Percentiles rank a stretch among this genome's conserved stretches.
These are phyloP conservation scores for Canavalia gladiata DNA, from an alignment of 306 rosid species.

Conservation along the genomic window DNA sequence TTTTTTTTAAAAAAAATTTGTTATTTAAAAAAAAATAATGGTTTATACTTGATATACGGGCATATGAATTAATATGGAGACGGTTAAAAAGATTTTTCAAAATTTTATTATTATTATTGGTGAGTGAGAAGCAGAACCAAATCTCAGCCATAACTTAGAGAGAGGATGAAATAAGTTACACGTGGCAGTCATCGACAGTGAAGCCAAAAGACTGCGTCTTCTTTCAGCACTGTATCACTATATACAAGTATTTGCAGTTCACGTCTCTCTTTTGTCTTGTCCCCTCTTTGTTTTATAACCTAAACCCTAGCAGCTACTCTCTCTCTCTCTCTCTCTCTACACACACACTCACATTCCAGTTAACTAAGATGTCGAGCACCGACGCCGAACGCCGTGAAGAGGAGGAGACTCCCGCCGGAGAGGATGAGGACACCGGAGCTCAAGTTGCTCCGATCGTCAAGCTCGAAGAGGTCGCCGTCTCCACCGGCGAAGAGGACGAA, in stretches of 20 bases:
- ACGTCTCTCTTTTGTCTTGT: background rate
- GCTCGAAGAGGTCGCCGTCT: constrained; percentile 78
- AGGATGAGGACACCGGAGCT: constrained; percentile 97
- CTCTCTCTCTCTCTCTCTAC: background rate
- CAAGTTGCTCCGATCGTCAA: constrained; percentile 88
- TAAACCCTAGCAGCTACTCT: constrained; percentile 40
- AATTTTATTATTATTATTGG: too few relatives aligned
- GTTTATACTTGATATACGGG: too few relatives aligned
- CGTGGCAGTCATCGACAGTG: background rate
- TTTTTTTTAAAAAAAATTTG: too few relatives aligned
- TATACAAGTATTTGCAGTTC: background rate
- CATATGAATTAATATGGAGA: too few relatives aligned
- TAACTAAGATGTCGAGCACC: constrained; percentile 62
- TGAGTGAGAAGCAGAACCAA: too few relatives aligned
- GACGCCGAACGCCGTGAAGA: constrained; percentile 80
- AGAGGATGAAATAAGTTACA: too few relatives aligned
- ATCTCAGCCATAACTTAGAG: too few relatives aligned
- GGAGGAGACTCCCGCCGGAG: constrained; percentile 79
- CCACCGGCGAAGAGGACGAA: constrained; percentile 90
- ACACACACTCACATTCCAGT: too few relatives aligned
- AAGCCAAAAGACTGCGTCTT: background rate
- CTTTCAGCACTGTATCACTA: background rate
- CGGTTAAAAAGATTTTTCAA: too few relatives aligned
- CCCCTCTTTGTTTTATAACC: background rate
- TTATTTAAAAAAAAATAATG: too few relatives aligned